Percentiles rank a stretch among this genome's conserved stretches.
These are phyloP conservation scores for Colletotrichum caudatum DNA, from an alignment of 2,329 filamentous ascomycete genomes.

Conservation along the genomic window DNA sequence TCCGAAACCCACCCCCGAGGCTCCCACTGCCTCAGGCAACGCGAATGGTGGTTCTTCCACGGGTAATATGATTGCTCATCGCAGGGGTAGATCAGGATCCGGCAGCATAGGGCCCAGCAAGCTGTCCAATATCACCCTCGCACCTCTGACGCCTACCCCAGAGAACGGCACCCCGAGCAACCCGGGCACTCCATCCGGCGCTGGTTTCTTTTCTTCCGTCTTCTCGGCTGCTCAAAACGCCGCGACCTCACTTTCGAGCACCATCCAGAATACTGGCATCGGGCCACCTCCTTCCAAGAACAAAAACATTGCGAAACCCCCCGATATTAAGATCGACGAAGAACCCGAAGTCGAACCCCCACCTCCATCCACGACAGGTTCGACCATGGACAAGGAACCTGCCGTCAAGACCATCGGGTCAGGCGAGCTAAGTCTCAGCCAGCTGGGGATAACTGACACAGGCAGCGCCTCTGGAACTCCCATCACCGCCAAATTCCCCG, in stretches of 20 bases:
- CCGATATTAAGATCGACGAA: slow-evolving; percentile 50
- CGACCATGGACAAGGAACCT: slow-evolving; percentile 68
- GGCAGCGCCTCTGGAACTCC: slow-evolving; percentile 67
- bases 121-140: slow-evolving; percentile 80
- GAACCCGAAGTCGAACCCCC: slow-evolving; percentile 60
- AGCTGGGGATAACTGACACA: slow-evolving; percentile 82
- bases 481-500: slow-evolving; percentile 66
- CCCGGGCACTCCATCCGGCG: slow-evolving; percentile 63
- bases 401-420: slow-evolving; percentile 90
- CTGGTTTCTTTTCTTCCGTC: slow-evolving; percentile 93
- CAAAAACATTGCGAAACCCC: slow-evolving; percentile 52
- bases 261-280: slow-evolving; percentile 75
- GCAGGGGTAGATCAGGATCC: slow-evolving; percentile 66
- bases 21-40: slow-evolving; percentile 45
- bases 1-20: slow-evolving; percentile 43
- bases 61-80: slow-evolving; percentile 79
- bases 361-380: slow-evolving; percentile 41
- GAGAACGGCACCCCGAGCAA: slow-evolving; percentile 69
- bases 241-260: slow-evolving; percentile 79
- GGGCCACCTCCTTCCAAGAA: slow-evolving; percentile 56
- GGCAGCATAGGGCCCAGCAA: slow-evolving; percentile 80
- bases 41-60: slow-evolving; percentile 71
- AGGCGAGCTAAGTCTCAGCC: slow-evolving; percentile 89
- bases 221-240: slow-evolving; percentile 94
- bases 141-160: slow-evolving; percentile 79